Conservation (phyloP, 2,329 filamentous ascomycete genomes). For the Arthrocladium fulminans region DNA sequence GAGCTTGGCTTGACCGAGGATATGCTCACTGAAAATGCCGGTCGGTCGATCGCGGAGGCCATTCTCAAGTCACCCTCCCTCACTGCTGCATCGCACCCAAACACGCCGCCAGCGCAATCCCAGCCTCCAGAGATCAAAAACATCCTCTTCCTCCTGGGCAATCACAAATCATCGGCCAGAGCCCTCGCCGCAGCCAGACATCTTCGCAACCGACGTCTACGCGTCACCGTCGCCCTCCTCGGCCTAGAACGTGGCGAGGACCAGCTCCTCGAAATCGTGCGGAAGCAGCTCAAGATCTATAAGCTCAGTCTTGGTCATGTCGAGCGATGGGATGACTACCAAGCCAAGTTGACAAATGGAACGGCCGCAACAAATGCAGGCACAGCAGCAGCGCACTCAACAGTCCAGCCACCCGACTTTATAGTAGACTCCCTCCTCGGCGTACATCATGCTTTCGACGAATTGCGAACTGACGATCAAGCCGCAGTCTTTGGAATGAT, state of each 20-base stretch:
- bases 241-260: constrained; percentile 68
- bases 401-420: constrained; percentile 56
- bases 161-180: constrained; percentile 78
- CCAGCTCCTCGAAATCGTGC: constrained; percentile 69
- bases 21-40: constrained; percentile 85
- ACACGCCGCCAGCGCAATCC: constrained; percentile 37
- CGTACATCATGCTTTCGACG: constrained; percentile 79
- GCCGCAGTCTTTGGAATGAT: constrained; percentile 80
- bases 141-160: constrained; percentile 80
- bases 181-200: constrained; percentile 81
- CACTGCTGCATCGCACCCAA: constrained; percentile 27
- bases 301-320: constrained; percentile 73
- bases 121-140: constrained; percentile 13
- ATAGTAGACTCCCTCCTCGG: constrained; percentile 86
- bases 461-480: constrained; percentile 73
- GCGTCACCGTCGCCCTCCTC: constrained; percentile 73
- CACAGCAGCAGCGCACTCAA: constrained; percentile 26
- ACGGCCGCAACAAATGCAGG: constrained; percentile 24
- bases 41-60: constrained; percentile 77
- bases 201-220: constrained; percentile 70
- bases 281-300: constrained; percentile 74
- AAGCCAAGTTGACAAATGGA: constrained; percentile 42
- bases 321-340: constrained; percentile 51
- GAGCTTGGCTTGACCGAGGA: constrained; percentile 82
- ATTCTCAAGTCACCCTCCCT: constrained; percentile 57